These are phyloP conservation scores for Endoconidiophora laricicola DNA, from an alignment of 2,329 filamentous ascomycete species.

Conservation along the genomic window DNA sequence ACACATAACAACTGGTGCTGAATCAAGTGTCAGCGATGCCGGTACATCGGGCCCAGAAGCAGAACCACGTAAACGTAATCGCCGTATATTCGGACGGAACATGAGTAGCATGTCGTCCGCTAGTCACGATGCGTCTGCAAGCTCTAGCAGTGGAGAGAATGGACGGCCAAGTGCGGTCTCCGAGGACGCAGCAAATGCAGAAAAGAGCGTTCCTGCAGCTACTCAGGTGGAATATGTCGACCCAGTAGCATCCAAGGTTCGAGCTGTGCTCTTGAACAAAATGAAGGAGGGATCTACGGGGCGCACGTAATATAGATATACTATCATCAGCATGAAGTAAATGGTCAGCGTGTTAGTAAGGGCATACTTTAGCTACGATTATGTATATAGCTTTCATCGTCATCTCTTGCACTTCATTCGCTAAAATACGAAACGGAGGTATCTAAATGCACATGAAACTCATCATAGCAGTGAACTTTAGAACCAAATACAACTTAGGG, in stretches of 20 bases:
- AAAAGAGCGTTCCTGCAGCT: slow-evolving; percentile 23
- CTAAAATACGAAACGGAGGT: no score
- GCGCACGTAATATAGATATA: not conserved
- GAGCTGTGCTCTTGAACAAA: slow-evolving; percentile 28
- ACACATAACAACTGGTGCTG: slow-evolving; percentile 5
- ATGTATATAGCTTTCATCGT: no score
- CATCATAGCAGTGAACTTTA: no score
- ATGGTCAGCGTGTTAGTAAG: no score
- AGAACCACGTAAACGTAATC: slow-evolving; percentile 21
- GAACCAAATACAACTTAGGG: no score
- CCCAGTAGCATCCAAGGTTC: slow-evolving; percentile 29
- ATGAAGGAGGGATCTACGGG: slow-evolving; percentile 18
- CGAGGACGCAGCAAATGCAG: slow-evolving; percentile 12
- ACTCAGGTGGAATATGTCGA: slow-evolving; percentile 40
- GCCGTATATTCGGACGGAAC: slow-evolving; percentile 40
- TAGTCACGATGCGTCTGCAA: not conserved
- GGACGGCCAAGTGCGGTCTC: no score
- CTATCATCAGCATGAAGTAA: no score
- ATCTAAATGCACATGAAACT: no score
- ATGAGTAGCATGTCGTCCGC: slow-evolving; percentile 33
- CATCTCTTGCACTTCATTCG: no score
- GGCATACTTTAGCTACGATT: no score
- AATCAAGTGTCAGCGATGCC: not conserved
- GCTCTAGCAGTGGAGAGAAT: slow-evolving; percentile 9
- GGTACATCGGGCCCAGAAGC: no score